Base-by-base conservation (phyloP, 2,329 filamentous ascomycete genomes). In the Colletotrichum coccodes region DNA sequence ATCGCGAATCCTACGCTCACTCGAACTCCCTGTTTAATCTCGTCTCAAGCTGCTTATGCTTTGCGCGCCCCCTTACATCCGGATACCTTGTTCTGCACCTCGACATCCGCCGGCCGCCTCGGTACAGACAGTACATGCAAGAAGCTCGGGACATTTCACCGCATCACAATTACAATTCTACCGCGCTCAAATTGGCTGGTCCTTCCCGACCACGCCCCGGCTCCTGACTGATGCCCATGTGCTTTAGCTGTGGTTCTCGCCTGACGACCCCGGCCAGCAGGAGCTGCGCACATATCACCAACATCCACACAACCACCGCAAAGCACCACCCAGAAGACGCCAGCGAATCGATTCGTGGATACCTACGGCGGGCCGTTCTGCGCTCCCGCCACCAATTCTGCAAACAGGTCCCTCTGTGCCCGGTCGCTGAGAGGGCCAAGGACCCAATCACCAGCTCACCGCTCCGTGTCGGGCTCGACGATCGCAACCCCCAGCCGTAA, bases 181-280 rank as follows among this genome's bases (percentile, higher is more conserved):
- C 46, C 21, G 46, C 34, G 26, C 36, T 38, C 18, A 57, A 44
- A 44, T 57, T 42, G 38, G 38, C 54, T 44, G 26, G 26, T 44
- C 36, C 40, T 47, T 54, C 26, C 60, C 42, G 40, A 52, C 53
- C 42, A 26, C 14, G 57, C 40, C 63, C 56, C 30, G 58, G 40
- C 40, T 56, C 32, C 36, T 54, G 38, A 52, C 44, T 44, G 52
- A 44, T 42, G 59, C 36, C 59, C 59, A 44, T 63, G 50, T 50
- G 52, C 28, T 53, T 52, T 60, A 36, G 21, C 23, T 26, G 46
- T 52, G 52, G 52, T 63, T 47, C 65, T 59, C 34, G 52, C 65
- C 60, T 34, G 64, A 26, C 60, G 30, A 52, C 40, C 54, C 60
- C 40, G 40, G 65, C 65, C 65, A 68, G 32, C 65, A 64, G 47